A percentile compares a stretch with the other conserved stretches of the same genome.
Conservation (phyloP, 257 asterid genomes). For the Solanum sitiens region DNA sequence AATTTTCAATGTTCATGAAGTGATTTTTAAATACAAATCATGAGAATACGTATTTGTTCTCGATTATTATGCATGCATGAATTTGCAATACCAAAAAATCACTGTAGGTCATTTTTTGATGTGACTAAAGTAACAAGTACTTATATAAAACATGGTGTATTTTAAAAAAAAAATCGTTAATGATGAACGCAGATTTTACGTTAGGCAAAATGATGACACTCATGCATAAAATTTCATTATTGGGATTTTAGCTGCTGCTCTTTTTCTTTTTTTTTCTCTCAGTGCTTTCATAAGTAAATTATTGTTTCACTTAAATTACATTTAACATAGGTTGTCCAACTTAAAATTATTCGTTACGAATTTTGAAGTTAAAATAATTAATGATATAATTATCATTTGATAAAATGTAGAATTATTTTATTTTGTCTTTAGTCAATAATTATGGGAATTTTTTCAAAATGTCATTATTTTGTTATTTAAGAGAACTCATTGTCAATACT, state of each 20-base stretch:
- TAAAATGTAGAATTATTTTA: not conserved
- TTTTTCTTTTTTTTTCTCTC: not conserved
- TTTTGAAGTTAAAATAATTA: not conserved
- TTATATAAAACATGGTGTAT: not conserved
- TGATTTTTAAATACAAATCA: not conserved
- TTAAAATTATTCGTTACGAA: not conserved
- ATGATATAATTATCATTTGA: not conserved
- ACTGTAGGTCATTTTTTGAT: not conserved
- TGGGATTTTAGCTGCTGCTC: not conserved
- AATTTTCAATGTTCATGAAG: not conserved
- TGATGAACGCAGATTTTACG: not conserved
- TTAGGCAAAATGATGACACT: slow-evolving; percentile 16
- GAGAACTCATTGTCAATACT: too few species aligned
- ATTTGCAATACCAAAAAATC: not conserved
- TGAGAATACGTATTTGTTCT: not conserved
- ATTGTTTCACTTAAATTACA: not conserved
- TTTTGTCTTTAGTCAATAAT: not conserved
- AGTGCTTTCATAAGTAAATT: not conserved
- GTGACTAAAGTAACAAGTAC: not conserved
- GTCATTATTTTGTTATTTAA: too few species aligned
- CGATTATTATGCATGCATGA: not conserved
- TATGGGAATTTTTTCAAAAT: too few species aligned
- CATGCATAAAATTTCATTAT: slow-evolving; percentile 30
- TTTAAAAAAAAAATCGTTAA: not conserved
- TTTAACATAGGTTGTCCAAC: not conserved